phyloP scores from a whole-genome alignment of 768 basidiomycete species.

The Mycena galericulata region DNA sequence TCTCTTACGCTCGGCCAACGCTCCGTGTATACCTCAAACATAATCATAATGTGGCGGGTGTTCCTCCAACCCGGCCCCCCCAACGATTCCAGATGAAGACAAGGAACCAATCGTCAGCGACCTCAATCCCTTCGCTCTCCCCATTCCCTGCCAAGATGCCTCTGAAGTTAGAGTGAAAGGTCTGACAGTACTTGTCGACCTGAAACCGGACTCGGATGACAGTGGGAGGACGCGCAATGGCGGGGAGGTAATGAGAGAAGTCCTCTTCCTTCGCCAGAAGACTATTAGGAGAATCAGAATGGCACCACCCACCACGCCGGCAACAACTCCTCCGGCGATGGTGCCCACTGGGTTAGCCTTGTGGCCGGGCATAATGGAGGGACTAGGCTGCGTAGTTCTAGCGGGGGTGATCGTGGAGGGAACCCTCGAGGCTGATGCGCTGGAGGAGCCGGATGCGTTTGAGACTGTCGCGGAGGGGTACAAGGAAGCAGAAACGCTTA shows the following conservation, averaged over 20 bases:
- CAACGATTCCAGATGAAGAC: slow-evolving; percentile 15
- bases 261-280: slow-evolving; percentile 19
- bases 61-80: slow-evolving; percentile 6
- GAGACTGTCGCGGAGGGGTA: not conserved
- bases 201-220: slow-evolving; percentile 17
- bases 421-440: slow-evolving; percentile 1
- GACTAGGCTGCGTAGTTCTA: too few species aligned
- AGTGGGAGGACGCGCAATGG: slow-evolving; percentile 9
- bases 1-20: too few species aligned
- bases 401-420: too few species aligned
- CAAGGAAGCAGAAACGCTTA: too few species aligned
- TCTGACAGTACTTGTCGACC: slow-evolving; percentile 8
- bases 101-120: slow-evolving; percentile 9
- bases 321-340: slow-evolving; percentile 19
- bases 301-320: slow-evolving; percentile 14
- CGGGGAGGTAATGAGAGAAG: not conserved
- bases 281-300: slow-evolving; percentile 17
- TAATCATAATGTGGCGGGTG: slow-evolving; percentile 19
- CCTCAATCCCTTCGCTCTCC: slow-evolving; percentile 13
- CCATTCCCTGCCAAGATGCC: slow-evolving; percentile 14
- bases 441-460: slow-evolving; percentile 1
- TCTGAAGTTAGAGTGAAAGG: slow-evolving; percentile 12
- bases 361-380: too few species aligned
- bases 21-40: slow-evolving; percentile 13
- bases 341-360: too few species aligned